Evolutionary conservation across 1,139 yeast genomes (phyloP), one percentile per base, ranked within the genome.

Genomic region (Yamadazyma atlantica): DNA sequence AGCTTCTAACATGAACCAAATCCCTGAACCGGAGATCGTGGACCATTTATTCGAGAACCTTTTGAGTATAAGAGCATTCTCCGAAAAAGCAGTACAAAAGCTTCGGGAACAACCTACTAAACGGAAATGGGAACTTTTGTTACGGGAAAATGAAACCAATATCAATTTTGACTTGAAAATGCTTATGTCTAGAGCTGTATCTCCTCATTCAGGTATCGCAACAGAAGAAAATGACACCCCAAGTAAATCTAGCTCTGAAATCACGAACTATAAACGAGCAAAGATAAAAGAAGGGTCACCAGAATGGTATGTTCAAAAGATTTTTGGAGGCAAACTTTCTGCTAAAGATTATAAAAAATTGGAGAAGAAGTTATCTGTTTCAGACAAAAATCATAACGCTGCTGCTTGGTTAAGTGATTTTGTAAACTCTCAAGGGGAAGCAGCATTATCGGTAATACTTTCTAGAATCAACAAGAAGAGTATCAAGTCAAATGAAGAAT

Each of bases 101-200:
- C 50, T 68, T 32, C 40, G 62, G 30, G 61, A 58, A 13, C 67
- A 58, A 41, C 56, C 73, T 2, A 53, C 64, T 1, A 58, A 55
- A 37, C 45, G 78, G 22, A 72, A 72, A 48, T 72, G 77, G 77
- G 76, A 72, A 43, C 50, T 72, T 11, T 50, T 72, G n/a, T 46
- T 71, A 16, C 50, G 70, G 34, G 77, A 72, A 43, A 62, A 58
- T 43, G 75, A 69, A 43, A 58, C 65, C 4, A 69, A 69, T 43
- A 42, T 57, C 2, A 56, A 57, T 7, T 69, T 70, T 42, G 74
- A 70, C 39, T 55, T 69, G 32, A 52, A 48, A 18, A 36, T 54
- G 3, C 22, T 48, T 14, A 36, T 53, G 18, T 46, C 26, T n/a
- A 42, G 29, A 21, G 31, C 43, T 7, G 27, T 32, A 10, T 29